Conservation (phyloP, 805 yeast genomes). For the Wickerhamiella azyma region DNA sequence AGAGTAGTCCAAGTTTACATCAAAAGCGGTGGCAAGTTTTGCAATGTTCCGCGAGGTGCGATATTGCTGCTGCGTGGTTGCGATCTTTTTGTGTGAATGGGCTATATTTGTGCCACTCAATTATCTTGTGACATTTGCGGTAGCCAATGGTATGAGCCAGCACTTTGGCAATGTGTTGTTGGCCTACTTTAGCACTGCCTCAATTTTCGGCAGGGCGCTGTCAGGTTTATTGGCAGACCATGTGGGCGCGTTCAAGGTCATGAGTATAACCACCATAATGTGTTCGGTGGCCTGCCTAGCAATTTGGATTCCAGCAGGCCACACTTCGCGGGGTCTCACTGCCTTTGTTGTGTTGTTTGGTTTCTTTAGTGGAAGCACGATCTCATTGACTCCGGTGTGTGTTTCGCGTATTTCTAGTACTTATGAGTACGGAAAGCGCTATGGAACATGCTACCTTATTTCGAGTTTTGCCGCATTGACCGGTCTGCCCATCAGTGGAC, state of each 20-base stretch:
- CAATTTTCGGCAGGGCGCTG: conserved; percentile 41
- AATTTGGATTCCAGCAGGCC: conserved; percentile 49
- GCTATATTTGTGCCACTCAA: conserved; percentile 39
- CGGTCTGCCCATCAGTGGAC: conserved; percentile 30
- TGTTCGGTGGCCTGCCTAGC: conserved; percentile 36
- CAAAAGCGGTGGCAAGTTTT: conserved; percentile 21
- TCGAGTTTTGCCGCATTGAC: conserved; percentile 27
- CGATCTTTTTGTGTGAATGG: conserved; percentile 33
- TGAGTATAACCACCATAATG: conserved; percentile 35
- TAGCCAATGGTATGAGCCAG: conserved; percentile 31
- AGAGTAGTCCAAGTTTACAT: conserved; percentile 11
- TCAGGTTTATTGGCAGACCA: conserved; percentile 44
- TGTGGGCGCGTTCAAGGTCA: conserved; percentile 44
- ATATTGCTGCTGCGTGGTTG: conserved; percentile 22
- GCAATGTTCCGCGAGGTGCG: conserved; percentile 21
- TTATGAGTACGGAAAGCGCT: conserved; percentile 51
- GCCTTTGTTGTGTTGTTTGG: conserved; percentile 33
- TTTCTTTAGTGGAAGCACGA: conserved; percentile 40
- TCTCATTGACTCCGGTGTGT: conserved; percentile 56
- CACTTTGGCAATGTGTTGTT: conserved; percentile 28
- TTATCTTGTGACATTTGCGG: conserved; percentile 45
- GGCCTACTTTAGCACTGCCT: conserved; percentile 32
- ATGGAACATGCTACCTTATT: conserved; percentile 48
- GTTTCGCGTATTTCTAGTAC: conserved; percentile 50
- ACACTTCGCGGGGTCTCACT: conserved; percentile 34